Conservation (phyloP, 1,284 basidiomycete species). For the Papiliotrema laurentii region DNA sequence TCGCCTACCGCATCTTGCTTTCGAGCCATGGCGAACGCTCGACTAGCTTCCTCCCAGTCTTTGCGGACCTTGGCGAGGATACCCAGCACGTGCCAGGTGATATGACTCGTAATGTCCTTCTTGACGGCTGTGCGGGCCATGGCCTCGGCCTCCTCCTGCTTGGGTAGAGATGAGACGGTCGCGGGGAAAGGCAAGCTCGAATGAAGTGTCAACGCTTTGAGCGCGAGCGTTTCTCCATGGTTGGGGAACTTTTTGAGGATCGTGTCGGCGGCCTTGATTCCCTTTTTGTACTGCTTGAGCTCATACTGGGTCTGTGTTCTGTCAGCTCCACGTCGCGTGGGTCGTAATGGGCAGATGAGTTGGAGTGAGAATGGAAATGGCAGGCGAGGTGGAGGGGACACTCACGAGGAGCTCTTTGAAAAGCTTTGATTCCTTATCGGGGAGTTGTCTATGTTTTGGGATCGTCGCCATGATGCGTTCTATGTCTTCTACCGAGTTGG, state of each 20-base stretch:
- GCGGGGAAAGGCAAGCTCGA: conserved; percentile 44
- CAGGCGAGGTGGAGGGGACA: not conserved
- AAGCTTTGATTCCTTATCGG: conserved; percentile 76
- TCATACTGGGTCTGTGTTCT: conserved; percentile 66
- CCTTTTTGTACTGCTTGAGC: conserved; percentile 82
- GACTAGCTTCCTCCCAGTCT: conserved; percentile 54
- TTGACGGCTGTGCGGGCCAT: conserved; percentile 83
- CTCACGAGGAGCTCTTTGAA: conserved; percentile 82
- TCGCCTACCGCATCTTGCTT: conserved; percentile 75
- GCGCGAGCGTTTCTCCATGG: conserved; percentile 91
- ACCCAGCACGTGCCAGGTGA: conserved; percentile 97
- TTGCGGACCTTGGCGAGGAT: conserved; percentile 70
- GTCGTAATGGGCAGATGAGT: not conserved
- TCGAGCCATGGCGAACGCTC: conserved; percentile 61
- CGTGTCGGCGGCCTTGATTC: conserved; percentile 83
- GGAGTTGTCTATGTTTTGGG: conserved; percentile 52
- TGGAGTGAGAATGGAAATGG: not conserved
- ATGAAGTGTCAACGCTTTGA: conserved; percentile 83
- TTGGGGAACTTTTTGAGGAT: conserved; percentile 95
- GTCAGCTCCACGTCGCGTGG: not conserved
- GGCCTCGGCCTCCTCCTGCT: conserved; percentile 67
- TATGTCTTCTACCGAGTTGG: too few relatives aligned
- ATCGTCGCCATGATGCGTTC: conserved; percentile 23
- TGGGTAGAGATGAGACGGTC: conserved; percentile 55
- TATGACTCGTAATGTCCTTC: conserved; percentile 86